Evolutionary conservation across 1,284 basidiomycete genomes (phyloP), one percentile per base, ranked within the genome.

Genomic region (Tremellales sp.): DNA sequence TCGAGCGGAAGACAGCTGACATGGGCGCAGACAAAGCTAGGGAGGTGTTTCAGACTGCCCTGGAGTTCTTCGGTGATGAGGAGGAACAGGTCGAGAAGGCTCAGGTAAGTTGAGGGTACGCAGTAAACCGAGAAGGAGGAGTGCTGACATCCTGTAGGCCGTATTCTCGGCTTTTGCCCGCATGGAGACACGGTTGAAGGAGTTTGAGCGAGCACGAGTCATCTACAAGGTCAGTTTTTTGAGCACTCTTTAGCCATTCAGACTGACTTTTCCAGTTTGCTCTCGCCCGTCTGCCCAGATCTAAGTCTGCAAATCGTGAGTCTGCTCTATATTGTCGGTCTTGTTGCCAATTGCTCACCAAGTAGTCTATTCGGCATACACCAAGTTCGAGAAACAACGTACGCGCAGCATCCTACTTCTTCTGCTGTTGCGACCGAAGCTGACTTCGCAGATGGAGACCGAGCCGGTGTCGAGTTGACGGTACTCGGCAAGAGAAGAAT

Each of bases 11-110:
- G 8, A 46, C 24, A 46, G 19, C 44, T 49, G 26, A 43, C 22
- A n/a, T 5, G n/a, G n/a, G 15, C 21, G 15, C 24, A 56, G 93
- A 97, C 70, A 94, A 96, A 70, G 89, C 89, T 1, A 78, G 94
- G 39, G 90, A 96, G 71, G 92, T 98, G 24, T 98, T 97, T 74
- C 90, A 96, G 75, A 94, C 90, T 25, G 93, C 94, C 1, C 77
- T 98, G 24, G 89, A 96, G 74, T 98, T 93, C 76, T 97, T 89
- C 63, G 96, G 96, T 7, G 94, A 99, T 65, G 92, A 93, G 52
- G 91, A 93, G 70, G 90, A 94, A 69, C 88, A 97, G 69, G 84
- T 98, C 23, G 94, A 97, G 73, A 94, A 93, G 75, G 92, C 92
- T 2, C 94, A 99, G 70, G 39, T 40, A 6, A 8, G 39, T 10